These are phyloP conservation scores for Xylaria hypoxylon DNA, from an alignment of 2,329 filamentous ascomycete genomes.

Conservation along the genomic window DNA sequence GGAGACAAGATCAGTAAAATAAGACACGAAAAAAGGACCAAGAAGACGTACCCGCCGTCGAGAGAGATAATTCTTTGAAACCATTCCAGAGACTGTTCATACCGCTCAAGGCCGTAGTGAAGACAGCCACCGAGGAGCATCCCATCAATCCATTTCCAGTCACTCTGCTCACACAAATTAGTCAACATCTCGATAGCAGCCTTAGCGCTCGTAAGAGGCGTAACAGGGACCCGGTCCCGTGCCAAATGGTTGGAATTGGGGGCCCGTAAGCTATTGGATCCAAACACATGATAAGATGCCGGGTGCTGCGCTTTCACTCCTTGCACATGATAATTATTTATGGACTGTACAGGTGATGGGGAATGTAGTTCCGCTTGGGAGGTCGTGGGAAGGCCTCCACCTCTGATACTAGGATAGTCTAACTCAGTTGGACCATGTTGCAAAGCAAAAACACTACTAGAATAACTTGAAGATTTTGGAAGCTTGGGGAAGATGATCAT, in stretches of 20 bases:
- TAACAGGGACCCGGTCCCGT: conserved; percentile 47
- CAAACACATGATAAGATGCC: conserved; percentile 45
- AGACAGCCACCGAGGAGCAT: conserved; percentile 92
- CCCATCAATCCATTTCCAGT: conserved; percentile 92
- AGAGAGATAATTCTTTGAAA: conserved; percentile 73
- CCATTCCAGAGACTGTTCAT: conserved; percentile 80
- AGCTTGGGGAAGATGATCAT: conserved; percentile 68
- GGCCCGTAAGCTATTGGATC: conserved; percentile 41
- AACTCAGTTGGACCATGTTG: conserved; percentile 38
- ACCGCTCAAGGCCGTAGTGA: conserved; percentile 88
- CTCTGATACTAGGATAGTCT: conserved; percentile 33
- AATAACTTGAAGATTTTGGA: conserved; percentile 51
- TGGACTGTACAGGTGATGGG: conserved; percentile 34
- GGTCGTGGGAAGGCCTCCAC: conserved; percentile 33
- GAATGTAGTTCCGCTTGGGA: conserved; percentile 33
- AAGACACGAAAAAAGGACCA: neutral
- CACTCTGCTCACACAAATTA: conserved; percentile 80
- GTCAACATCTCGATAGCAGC: conserved; percentile 78
- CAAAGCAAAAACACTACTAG: conserved; percentile 33
- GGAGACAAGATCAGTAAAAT: conserved; percentile 21
- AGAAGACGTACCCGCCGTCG: conserved; percentile 63
- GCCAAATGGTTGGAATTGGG: conserved; percentile 35
- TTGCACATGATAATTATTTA: conserved; percentile 37
- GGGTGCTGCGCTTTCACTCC: conserved; percentile 37
- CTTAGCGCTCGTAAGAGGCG: conserved; percentile 68